These are phyloP conservation scores for Codiaeum variegatum DNA, from an alignment of 441 rosid species.

Conservation along the genomic window DNA sequence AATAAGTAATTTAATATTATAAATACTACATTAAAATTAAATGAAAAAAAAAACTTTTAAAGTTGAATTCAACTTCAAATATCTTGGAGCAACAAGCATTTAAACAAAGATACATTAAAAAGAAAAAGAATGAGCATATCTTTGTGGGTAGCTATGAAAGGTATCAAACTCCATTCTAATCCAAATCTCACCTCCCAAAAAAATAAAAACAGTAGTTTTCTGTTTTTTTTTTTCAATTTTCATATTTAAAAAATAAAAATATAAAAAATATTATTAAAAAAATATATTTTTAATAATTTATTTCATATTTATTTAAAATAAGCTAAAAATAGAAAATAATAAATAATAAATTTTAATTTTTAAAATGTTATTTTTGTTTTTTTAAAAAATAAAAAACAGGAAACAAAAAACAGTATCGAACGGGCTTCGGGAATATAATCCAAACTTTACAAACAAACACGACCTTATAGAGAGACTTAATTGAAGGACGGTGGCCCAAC, in stretches of 20 bases:
- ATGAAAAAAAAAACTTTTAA: no score
- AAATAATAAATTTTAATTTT: no score
- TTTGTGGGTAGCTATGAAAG: neutral
- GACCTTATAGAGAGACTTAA: slow-evolving; percentile 4
- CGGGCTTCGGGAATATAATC: slow-evolving; percentile 19
- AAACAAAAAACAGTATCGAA: neutral
- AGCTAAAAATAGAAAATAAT: no score
- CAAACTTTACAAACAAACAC: neutral
- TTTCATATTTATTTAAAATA: neutral
- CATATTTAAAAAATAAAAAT: slow-evolving; percentile 11
- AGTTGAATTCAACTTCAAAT: no score
- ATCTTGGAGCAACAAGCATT: neutral
- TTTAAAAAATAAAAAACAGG: no score
- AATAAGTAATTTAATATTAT: no score
- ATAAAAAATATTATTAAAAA: slow-evolving; percentile 3
- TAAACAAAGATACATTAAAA: neutral
- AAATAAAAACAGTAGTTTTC: neutral
- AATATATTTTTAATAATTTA: neutral
- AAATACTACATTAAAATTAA: no score
- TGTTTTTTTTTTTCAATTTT: no score
- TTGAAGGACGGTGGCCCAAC: slow-evolving; percentile 22
- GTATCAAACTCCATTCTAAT: slow-evolving; percentile 5
- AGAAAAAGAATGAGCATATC: slow-evolving; percentile 18
- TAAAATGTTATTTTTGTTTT: no score
- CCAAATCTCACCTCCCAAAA: neutral